Percentiles rank a stretch among this genome's conserved stretches.
Conservation (phyloP, 805 yeast genomes). For the Lachancea meyersii region DNA sequence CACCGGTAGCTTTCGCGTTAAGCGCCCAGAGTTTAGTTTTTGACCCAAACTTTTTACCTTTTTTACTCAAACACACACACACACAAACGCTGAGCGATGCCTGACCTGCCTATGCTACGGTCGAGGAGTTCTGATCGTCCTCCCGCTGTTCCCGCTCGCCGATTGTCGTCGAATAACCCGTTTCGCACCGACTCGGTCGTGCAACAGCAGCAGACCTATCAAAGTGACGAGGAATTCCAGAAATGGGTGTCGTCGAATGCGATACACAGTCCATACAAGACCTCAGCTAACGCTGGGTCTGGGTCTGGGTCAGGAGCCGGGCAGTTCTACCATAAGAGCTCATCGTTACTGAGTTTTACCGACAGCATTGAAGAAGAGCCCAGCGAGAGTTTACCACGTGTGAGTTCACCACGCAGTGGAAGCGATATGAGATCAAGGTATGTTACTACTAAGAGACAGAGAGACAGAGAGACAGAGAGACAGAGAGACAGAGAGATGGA, state of each 20-base stretch:
- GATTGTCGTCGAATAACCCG: slow-evolving; percentile 65
- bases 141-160: slow-evolving; percentile 25
- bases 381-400: neutral
- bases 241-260: slow-evolving; percentile 45
- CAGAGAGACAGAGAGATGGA: neutral
- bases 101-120: neutral
- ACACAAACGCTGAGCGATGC: neutral
- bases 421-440: neutral
- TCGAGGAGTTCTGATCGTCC: neutral
- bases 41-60: neutral
- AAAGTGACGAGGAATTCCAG: slow-evolving; percentile 40
- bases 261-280: slow-evolving; percentile 11
- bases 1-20: too few species aligned
- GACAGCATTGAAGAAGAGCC: slow-evolving; percentile 37
- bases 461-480: neutral
- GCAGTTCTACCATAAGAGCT: slow-evolving; percentile 21
- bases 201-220: slow-evolving; percentile 24
- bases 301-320: slow-evolving; percentile 19
- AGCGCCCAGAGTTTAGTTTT: too few species aligned
- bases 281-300: neutral
- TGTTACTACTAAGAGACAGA: neutral
- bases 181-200: slow-evolving; percentile 46
- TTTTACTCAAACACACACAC: neutral
- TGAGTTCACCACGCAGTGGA: slow-evolving; percentile 2
- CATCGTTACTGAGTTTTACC: slow-evolving; percentile 37